Base-by-base conservation (phyloP, 805 yeast species). In the Cyberlindnera amylophila region DNA sequence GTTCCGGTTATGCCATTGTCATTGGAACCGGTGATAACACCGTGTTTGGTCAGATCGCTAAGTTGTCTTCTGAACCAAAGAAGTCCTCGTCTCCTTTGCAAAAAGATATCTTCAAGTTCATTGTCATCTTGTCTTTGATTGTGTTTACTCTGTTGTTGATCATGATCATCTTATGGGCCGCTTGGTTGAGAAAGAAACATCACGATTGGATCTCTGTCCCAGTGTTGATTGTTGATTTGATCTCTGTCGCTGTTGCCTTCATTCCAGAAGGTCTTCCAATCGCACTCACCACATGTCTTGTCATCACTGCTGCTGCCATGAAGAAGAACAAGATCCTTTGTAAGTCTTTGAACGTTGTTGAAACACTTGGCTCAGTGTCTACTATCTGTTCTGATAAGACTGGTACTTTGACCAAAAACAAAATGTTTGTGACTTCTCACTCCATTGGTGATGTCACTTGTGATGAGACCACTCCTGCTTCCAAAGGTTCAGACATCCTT, bases 311-410 rank as follows among this genome's bases (percentile, higher is more conserved):
- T 15, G 54, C 57, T 31, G 62, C 61, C 35, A 74, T 77, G 78
- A 65, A 61, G 36, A 62, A 64, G 42, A 57, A 63, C 45, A 67
- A 70, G 38, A 67, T 76, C 27, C 59, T 74, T 38, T 72, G 75
- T 39, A 69, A 74, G 47, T 60, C 72, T 3, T 58, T 74, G 39
- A 57, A 73, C 13, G 68, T 71, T 19, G 75, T 75, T 21, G 83
- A 78, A 55, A 77, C 82, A 14, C 62, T 78, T 49, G 84, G 82
- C 13, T 68, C 77, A 13, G 74, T 77, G 17, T 72, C 74, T 53
- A 77, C 57, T 39, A 50, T 68, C 29, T 69, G 72, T 46, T 63
- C 66, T 23, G 74, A 68, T 45, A 69, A 69, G 44, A 69, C 74
- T 6, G 74, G 74, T 13, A 69, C 74, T 5, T 59, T 77, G 36